Conservation (phyloP, 2,329 filamentous ascomycete species). For the Diaporthe citriasiana region DNA sequence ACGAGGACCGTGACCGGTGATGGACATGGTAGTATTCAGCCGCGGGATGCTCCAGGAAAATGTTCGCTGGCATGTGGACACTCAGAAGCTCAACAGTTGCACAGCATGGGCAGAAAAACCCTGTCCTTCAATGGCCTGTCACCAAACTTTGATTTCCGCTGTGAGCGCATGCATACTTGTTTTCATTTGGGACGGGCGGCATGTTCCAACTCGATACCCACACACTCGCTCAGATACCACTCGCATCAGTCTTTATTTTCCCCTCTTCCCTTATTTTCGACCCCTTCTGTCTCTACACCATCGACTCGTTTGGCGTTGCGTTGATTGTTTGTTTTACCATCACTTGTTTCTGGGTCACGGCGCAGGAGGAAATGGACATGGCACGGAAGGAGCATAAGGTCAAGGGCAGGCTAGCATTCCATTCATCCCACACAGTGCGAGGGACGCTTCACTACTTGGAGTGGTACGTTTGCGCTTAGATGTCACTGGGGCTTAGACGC, state of each 20-base stretch:
- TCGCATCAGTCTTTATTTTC: slow-evolving; percentile 5
- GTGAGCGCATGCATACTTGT: slow-evolving; percentile 36
- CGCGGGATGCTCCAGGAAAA: neutral
- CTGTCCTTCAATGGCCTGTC: too few relatives aligned
- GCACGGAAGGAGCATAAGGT: slow-evolving; percentile 9
- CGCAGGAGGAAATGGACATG: slow-evolving; percentile 24
- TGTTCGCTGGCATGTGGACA: neutral
- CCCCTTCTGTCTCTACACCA: slow-evolving; percentile 10
- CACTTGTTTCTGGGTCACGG: slow-evolving; percentile 10
- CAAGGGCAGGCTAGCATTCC: slow-evolving; percentile 13
- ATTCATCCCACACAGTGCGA: neutral
- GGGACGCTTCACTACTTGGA: neutral
- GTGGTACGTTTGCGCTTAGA: slow-evolving; percentile 22
- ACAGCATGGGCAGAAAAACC: neutral
- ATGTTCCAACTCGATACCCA: slow-evolving; percentile 37
- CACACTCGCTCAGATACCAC: slow-evolving; percentile 41
- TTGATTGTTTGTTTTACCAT: neutral
- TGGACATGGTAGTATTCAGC: too few relatives aligned
- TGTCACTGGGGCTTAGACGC: slow-evolving; percentile 20
- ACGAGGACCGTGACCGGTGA: slow-evolving; percentile 42
- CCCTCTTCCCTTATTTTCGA: neutral
- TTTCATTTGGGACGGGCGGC: slow-evolving; percentile 21
- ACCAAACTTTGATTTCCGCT: slow-evolving; percentile 16
- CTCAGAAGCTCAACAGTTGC: neutral
- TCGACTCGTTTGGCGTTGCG: slow-evolving; percentile 32